Conservation (phyloP, 768 basidiomycete genomes). For the Tephrocybe sp. region DNA sequence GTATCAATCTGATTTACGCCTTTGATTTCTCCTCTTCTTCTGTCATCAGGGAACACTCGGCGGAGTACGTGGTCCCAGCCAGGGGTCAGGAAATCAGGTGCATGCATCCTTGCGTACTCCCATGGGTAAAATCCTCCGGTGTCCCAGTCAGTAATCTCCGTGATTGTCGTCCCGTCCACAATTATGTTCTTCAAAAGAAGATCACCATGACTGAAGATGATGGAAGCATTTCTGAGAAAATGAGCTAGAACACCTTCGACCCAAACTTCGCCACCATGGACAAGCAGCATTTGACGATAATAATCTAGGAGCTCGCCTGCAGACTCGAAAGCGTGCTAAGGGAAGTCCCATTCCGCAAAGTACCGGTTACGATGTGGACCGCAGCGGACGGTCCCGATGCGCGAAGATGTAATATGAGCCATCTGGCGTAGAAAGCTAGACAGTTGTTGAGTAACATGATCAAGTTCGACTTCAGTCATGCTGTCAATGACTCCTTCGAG, state of each 20-base stretch:
- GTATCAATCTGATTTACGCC: too few species aligned
- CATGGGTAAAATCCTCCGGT: background rate
- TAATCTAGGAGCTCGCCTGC: background rate
- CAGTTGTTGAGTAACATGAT: constrained; percentile 21
- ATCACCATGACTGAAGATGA: background rate
- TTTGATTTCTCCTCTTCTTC: too few species aligned
- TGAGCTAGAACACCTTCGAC: too few species aligned
- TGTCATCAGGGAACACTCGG: too few species aligned
- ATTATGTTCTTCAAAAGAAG: background rate
- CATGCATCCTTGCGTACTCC: background rate
- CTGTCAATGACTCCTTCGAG: constrained; percentile 22
- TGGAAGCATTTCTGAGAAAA: background rate
- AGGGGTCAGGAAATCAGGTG: background rate
- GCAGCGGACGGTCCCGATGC: background rate
- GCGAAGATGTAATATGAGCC: background rate
- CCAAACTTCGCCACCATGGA: too few species aligned
- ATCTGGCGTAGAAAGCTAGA: background rate
- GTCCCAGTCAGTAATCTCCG: background rate
- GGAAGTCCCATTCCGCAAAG: background rate
- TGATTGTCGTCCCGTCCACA: background rate
- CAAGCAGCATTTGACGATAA: background rate
- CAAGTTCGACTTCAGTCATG: constrained; percentile 19
- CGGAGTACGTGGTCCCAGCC: too few species aligned
- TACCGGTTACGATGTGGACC: background rate
- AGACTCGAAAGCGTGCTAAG: background rate